A percentile compares a stretch with the other conserved stretches of the same genome.
These are phyloP conservation scores for Gamarada debralockiae DNA, from an alignment of 495 filamentous ascomycete genomes.

Conservation along the genomic window DNA sequence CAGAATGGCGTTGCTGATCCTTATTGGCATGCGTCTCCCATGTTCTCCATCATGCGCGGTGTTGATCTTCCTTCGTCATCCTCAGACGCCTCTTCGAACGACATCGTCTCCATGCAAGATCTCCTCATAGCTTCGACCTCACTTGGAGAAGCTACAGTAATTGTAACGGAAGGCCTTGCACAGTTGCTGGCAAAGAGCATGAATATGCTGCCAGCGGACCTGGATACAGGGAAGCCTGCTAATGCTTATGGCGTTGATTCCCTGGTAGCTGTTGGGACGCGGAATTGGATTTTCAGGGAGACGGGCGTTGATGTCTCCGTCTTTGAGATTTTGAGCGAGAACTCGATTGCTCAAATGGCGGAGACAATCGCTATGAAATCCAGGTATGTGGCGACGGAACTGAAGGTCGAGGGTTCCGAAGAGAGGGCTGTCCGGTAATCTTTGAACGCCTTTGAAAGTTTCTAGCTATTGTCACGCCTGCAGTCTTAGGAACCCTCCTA, in stretches of 20 bases:
- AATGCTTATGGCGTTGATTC: constrained; percentile 50
- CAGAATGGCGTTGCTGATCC: constrained; percentile 1
- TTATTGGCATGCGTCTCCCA: constrained; percentile 5
- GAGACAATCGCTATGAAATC: constrained; percentile 15
- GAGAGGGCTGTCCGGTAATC: too few relatives aligned
- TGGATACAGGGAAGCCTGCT: constrained; percentile 34
- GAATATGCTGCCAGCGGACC: constrained; percentile 32
- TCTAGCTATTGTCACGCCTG: too few relatives aligned
- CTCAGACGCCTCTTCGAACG: background rate
- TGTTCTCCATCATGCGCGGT: constrained; percentile 7
- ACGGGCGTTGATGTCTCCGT: constrained; percentile 38
- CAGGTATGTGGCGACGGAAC: constrained; percentile 6
- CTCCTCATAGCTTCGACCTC: constrained; percentile 18
- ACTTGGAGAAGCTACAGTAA: constrained; percentile 23
- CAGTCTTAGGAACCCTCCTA: too few relatives aligned
- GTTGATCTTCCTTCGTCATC: constrained; percentile 9
- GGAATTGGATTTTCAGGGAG: constrained; percentile 48
- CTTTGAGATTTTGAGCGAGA: constrained; percentile 43
- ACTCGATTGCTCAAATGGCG: constrained; percentile 16
- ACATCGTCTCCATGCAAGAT: constrained; percentile 10
- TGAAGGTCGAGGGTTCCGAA: too few relatives aligned
- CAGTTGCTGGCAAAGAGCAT: constrained; percentile 33
- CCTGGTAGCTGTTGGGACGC: constrained; percentile 51
- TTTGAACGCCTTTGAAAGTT: too few relatives aligned
- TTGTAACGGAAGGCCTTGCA: constrained; percentile 30